Base-by-base conservation (phyloP, 2,329 filamentous ascomycete species). In the Sphaerulina populicola region DNA sequence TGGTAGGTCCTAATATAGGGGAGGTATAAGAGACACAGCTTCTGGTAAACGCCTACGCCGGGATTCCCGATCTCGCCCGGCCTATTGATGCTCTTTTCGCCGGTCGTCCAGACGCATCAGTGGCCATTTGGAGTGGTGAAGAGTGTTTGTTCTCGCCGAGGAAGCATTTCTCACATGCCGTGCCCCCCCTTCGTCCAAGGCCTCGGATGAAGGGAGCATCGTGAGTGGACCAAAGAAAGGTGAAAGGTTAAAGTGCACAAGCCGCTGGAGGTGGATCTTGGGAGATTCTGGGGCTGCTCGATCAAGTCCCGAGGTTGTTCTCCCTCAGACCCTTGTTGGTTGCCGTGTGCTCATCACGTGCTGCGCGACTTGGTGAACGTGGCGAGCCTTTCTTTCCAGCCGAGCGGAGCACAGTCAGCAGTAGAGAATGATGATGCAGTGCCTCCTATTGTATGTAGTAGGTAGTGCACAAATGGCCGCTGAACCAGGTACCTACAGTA, bases 121-220 rank as follows among this genome's bases (percentile, higher is more conserved):
- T 52, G 31, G 41, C 45, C 45, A 30, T 41, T 41, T 41, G 30
- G 35, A 31, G 44, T 49, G 45, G 30, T 43, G 33, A 14, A 31
- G 36, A 18, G 33, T 29, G 38, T 47, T 44, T 44, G 44, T 37
- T 43, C 39, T 42, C 38, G 38, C 46, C 46, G 46, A 49, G 46
- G 46, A 31, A 49, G 46, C 46, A 37, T 37, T 43, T 40, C 46
- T 40, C 46, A 49, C 46, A 43, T 43, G 46, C 39, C 23, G 23
- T 41, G 11, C 5, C 15, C 15, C 15, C n/a, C n/a, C n/a, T n/a
- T n/a, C n/a, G n/a, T n/a, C n/a, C 23, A 40, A 41, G 47, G 55
- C 59, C 57, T 61, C 59, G 59, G 59, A 50, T 56, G 47, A 58
- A 56, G 31, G 59, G 59, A 61, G 47, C 40, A 44, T 44, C 37